Evolutionary conservation across 768 basidiomycete species (phyloP), one percentile per base, ranked within the genome.

Genomic region (Mycena vitilis): DNA sequence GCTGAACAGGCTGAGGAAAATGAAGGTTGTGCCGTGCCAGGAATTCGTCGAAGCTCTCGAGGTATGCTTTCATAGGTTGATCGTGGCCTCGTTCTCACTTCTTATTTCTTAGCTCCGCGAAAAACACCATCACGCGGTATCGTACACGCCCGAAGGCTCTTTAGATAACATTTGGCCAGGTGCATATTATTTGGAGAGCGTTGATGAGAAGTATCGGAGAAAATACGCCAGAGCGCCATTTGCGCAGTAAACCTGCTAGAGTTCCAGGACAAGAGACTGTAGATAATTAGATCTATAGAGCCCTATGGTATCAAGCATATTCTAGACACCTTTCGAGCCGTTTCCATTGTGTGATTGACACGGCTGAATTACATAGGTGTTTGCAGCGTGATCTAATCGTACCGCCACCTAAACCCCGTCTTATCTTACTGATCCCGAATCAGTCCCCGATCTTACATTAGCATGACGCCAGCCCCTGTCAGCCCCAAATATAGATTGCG

Each of bases 111-210:
- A 96, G 96, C 90, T 98, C 60, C 94, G 97, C 48, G 96, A 98
- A 83, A 91, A 94, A 82, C 96, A 96, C 86, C 95, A 98, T 86
- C 97, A 96, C 75, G 89, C 94, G 18, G 88, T 85, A 30, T 85
- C 89, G 73, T 99, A 94, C 83, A 87, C 87, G 3, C 97, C 97
- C 13, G 85, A 88, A 56, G 97, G 97, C 54, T 90, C 89, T 22
- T 79, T 96, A 65, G 93, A 95, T 68, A 92, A 98, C 86, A 92
- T 99, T 78, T 95, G 95, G 93, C 91, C 93, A 4, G 96, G 96
- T 49, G 84, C 91, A 23, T 99, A 92, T 84, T 99, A 98, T 86
- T 92, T 99, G 73, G 91, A 91, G 71, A 87, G 85, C 77, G 91
- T 97, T 74, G 97, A 99, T 81, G 82, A 85, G 74, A 96, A 96